Evolutionary conservation across 208 protist genomes (phyloP).

Genomic region (Crithidia thermophila): DNA sequence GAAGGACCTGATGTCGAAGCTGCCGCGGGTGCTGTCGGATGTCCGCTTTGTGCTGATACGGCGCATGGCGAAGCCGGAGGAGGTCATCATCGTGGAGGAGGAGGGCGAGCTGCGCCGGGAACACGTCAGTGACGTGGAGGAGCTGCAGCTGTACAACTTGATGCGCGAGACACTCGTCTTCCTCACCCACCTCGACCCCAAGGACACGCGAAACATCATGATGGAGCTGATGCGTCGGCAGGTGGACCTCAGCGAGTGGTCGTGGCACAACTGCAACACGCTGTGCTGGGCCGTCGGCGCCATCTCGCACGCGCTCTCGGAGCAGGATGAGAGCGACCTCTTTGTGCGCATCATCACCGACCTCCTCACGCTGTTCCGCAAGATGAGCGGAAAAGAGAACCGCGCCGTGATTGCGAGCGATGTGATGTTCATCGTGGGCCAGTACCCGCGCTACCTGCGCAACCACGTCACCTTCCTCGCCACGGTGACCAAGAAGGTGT

Average conservation of each 20-base stretch:
- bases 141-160: conserved; percentile 97
- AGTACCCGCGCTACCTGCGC: conserved; percentile 99
- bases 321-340: conserved; percentile 97
- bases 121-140: conserved; percentile 96
- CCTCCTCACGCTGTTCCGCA: conserved; percentile 97
- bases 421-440: conserved; percentile 99
- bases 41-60: conserved; percentile 96
- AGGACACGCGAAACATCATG: conserved; percentile 98
- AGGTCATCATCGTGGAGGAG: conserved; percentile 99
- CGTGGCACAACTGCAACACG: conserved; percentile 97
- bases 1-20: conserved; percentile 63
- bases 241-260: conserved; percentile 94
- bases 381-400: conserved; percentile 96
- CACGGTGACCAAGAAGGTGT: conserved; percentile 99
- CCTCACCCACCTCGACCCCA: conserved; percentile 96
- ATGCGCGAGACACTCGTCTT: conserved; percentile 98
- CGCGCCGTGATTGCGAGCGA: conserved; percentile 99
- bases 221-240: conserved; percentile 73
- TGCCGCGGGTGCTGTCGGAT: conserved; percentile 77
- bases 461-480: conserved; percentile 98
- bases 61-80: conserved; percentile 99
- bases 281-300: conserved; percentile 99
- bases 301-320: conserved; percentile 96
- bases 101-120: conserved; percentile 98
- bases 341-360: conserved; percentile 98